These are phyloP conservation scores for Saturnispora galanensis DNA, from an alignment of 805 yeast species.

Conservation along the genomic window DNA sequence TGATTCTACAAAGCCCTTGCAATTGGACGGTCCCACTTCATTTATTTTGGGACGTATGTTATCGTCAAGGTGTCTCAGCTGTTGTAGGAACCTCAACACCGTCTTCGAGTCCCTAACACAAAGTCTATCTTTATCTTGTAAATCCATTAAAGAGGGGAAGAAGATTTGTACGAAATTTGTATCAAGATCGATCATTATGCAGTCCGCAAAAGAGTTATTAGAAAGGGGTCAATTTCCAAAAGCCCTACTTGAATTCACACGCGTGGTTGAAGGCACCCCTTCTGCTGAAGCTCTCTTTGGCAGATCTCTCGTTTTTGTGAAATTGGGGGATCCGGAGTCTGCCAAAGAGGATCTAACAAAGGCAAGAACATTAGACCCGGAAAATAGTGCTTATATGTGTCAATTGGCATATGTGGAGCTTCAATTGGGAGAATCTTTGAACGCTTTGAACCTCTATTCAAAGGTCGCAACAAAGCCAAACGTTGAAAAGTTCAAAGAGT, in stretches of 20 bases:
- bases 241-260: neutral
- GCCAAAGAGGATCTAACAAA: neutral
- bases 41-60: conserved; percentile 35
- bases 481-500: neutral
- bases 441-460: neutral
- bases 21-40: conserved; percentile 23
- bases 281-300: neutral
- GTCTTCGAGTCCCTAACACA: conserved; percentile 29
- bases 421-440: conserved; percentile 1
- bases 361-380: neutral
- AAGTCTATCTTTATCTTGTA: conserved; percentile 5
- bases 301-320: neutral
- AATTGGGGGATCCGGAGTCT: conserved; percentile 2
- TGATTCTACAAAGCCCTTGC: conserved; percentile 16
- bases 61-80: conserved; percentile 38
- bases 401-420: conserved; percentile 4
- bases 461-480: neutral
- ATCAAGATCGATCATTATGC: neutral
- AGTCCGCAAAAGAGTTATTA: neutral
- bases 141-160: neutral
- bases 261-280: neutral
- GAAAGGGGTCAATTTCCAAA: neutral
- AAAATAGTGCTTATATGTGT: neutral
- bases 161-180: neutral
- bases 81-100: conserved; percentile 27